phyloP scores from a whole-genome alignment of 2,329 filamentous ascomycete species.

The Neonectria magnoliae region DNA sequence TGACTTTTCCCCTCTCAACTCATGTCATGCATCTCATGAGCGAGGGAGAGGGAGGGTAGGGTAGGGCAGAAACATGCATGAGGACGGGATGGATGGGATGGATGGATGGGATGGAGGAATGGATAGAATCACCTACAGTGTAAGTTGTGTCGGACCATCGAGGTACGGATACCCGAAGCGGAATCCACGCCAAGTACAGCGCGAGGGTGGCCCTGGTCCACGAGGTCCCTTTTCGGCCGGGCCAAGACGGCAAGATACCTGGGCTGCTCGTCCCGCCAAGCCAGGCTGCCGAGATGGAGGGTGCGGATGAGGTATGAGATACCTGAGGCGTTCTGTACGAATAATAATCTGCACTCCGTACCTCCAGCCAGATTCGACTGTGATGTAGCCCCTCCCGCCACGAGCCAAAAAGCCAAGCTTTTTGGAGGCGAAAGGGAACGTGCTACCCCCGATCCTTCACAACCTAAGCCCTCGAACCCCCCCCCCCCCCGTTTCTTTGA shows the following conservation, averaged over 20 bases:
- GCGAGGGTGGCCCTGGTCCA: constrained; percentile 2
- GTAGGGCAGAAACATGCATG: neutral
- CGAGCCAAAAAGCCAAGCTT: constrained; percentile 17
- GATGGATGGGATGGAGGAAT: neutral
- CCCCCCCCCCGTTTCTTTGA: neutral
- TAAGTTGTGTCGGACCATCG: neutral
- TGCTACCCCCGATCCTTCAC: constrained; percentile 1
- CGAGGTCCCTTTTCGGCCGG: constrained; percentile 7
- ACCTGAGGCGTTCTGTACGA: neutral
- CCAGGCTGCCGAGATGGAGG: constrained; percentile 14
- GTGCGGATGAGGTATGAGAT: constrained; percentile 18
- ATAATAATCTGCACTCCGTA: neutral
- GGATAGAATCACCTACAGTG: neutral
- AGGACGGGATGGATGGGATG: neutral
- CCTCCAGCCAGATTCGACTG: neutral
- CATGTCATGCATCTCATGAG: constrained; percentile 15
- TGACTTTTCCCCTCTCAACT: neutral
- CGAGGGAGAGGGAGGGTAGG: neutral
- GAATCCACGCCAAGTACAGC: constrained; percentile 13
- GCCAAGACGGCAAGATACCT: constrained; percentile 27
- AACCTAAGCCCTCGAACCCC: neutral
- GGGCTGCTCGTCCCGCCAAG: constrained; percentile 15
- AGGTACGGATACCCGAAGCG: constrained; percentile 16
- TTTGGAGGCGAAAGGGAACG: constrained; percentile 9
- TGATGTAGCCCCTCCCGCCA: no score